Conservation (phyloP, 1,284 basidiomycete genomes). For the Irpex sp. region DNA sequence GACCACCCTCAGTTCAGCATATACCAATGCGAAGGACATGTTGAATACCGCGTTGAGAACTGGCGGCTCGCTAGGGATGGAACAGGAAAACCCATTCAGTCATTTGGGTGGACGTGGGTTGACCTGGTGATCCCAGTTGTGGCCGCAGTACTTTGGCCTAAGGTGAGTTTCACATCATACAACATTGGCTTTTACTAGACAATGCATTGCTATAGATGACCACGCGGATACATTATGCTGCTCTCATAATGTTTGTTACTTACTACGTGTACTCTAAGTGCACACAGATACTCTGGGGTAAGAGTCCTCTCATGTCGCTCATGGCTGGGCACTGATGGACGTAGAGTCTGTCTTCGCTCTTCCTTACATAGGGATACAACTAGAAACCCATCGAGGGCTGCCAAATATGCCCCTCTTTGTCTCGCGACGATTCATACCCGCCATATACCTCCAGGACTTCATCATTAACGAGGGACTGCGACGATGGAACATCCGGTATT, state of each 20-base stretch:
- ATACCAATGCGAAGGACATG: slow-evolving; percentile 37
- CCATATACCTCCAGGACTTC: slow-evolving; percentile 50
- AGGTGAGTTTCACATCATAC: slow-evolving; percentile 25
- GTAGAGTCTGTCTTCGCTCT: slow-evolving; percentile 70
- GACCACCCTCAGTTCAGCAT: slow-evolving; percentile 53
- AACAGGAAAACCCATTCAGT: slow-evolving; percentile 28
- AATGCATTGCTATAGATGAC: not conserved
- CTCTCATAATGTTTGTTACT: slow-evolving; percentile 8
- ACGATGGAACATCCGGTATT: slow-evolving; percentile 69
- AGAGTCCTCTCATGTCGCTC: slow-evolving; percentile 4
- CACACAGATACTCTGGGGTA: slow-evolving; percentile 53
- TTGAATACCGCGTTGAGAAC: slow-evolving; percentile 54
- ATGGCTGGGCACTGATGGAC: not conserved
- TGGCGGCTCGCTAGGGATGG: slow-evolving; percentile 40
- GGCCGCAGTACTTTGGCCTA: slow-evolving; percentile 34
- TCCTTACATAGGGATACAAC: slow-evolving; percentile 64
- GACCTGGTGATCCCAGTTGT: slow-evolving; percentile 33
- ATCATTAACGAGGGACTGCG: slow-evolving; percentile 70
- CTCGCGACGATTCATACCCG: slow-evolving; percentile 57
- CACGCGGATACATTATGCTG: slow-evolving; percentile 2
- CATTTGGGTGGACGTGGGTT: slow-evolving; percentile 30
- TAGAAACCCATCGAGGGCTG: slow-evolving; percentile 63
- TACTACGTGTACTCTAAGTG: slow-evolving; percentile 30
- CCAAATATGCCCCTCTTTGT: slow-evolving; percentile 40
- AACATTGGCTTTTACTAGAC: too few relatives aligned